Evolutionary conservation across 768 basidiomycete genomes (phyloP).

Genomic region (Rhodotorula babjevae): DNA sequence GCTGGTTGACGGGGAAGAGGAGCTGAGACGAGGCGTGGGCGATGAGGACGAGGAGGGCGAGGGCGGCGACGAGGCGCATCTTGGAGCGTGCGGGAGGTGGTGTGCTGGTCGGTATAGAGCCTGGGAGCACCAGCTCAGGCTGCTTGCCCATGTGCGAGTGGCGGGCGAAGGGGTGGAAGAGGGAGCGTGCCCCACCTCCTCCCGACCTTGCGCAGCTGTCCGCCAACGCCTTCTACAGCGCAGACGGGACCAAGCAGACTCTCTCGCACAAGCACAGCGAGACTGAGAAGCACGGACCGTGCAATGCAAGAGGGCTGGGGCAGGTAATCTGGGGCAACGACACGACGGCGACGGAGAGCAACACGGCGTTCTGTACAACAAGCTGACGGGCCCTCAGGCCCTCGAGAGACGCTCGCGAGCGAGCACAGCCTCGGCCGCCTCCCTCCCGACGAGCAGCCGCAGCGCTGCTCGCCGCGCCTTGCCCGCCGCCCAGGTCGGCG

Average conservation of each 20-base stretch:
- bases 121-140: background rate
- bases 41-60: background rate
- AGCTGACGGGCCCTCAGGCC: background rate
- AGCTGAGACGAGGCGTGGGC: background rate
- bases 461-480: background rate
- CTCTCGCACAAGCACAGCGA: too few relatives aligned
- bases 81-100: background rate
- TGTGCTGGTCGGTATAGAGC: background rate
- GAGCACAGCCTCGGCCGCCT: background rate
- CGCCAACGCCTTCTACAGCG: too few relatives aligned
- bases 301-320: too few relatives aligned
- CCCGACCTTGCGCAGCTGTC: too few relatives aligned
- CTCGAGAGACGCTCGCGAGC: background rate
- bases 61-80: background rate
- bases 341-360: background rate
- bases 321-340: too few relatives aligned
- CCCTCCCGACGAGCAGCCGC: background rate
- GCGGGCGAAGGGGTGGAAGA: too few relatives aligned
- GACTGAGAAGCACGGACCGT: too few relatives aligned
- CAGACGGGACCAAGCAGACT: too few relatives aligned
- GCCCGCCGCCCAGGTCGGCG: background rate
- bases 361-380: background rate
- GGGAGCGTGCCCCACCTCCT: too few relatives aligned
- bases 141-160: too few relatives aligned
- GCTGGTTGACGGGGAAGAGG: slow-evolving; percentile 21